phyloP scores from a whole-genome alignment of 495 filamentous ascomycete species.

The Hypoxylon cercidicola region DNA sequence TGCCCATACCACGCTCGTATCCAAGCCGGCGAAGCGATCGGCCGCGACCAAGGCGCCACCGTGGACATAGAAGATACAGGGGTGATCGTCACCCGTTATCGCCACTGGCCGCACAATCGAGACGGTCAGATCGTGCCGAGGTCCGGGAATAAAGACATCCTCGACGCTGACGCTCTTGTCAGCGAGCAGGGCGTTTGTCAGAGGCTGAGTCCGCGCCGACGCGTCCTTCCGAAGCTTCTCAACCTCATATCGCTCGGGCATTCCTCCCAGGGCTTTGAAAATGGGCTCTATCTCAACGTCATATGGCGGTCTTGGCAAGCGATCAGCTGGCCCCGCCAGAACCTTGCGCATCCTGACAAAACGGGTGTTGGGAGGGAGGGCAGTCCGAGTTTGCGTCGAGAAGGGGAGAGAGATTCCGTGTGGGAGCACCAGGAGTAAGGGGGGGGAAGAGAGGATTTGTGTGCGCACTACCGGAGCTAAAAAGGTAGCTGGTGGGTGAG shows the following conservation, averaged over 20 bases:
- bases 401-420: slow-evolving; percentile 9
- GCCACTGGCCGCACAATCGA: slow-evolving; percentile 43
- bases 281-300: slow-evolving; percentile 44
- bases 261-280: slow-evolving; percentile 37
- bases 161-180: slow-evolving; percentile 46
- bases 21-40: slow-evolving; percentile 46
- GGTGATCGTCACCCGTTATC: slow-evolving; percentile 27
- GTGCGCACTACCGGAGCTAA: neutral
- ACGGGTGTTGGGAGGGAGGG: slow-evolving; percentile 3
- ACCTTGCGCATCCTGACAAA: slow-evolving; percentile 41
- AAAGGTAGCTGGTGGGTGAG: slow-evolving; percentile 19
- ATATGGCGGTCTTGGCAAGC: slow-evolving; percentile 46
- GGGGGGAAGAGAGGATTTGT: neutral
- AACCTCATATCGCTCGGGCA: slow-evolving; percentile 45
- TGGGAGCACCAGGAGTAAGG: slow-evolving; percentile 6
- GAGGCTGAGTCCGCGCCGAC: slow-evolving; percentile 40
- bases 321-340: slow-evolving; percentile 45
- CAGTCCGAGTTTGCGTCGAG: slow-evolving; percentile 12
- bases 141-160: slow-evolving; percentile 41
- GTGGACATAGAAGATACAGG: slow-evolving; percentile 48
- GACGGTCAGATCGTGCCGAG: slow-evolving; percentile 37
- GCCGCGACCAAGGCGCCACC: slow-evolving; percentile 46
- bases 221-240: slow-evolving; percentile 46
- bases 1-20: slow-evolving; percentile 46
- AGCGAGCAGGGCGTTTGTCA: slow-evolving; percentile 44